Conservation (phyloP, 345 rosid genomes). For the Corchorus capsularis region DNA sequence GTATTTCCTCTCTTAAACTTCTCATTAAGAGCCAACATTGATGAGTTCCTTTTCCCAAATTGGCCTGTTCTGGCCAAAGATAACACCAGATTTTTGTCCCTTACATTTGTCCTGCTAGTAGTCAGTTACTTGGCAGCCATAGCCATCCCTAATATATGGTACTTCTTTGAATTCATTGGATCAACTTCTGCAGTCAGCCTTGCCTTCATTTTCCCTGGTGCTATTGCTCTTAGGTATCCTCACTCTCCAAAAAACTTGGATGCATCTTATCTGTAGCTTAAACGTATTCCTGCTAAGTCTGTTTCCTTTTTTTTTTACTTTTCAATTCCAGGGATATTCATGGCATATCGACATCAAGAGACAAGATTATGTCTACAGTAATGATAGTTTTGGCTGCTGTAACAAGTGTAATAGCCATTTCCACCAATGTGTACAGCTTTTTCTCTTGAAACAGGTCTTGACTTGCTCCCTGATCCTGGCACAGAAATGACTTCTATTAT, state of each 20-base stretch:
- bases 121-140: conserved; percentile 60
- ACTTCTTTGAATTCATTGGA: conserved; percentile 79
- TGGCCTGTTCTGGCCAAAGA: conserved; percentile 46
- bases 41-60: conserved; percentile 65
- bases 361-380: conserved; percentile 39
- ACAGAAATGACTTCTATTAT: neutral
- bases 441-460: neutral
- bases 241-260: neutral
- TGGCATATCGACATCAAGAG: conserved; percentile 42
- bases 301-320: neutral
- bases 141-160: conserved; percentile 77
- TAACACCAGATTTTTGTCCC: conserved; percentile 52
- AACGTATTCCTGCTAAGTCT: neutral
- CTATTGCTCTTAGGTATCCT: conserved; percentile 65
- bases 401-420: conserved; percentile 48
- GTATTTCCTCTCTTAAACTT: conserved; percentile 87
- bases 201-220: conserved; percentile 88
- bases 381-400: conserved; percentile 45
- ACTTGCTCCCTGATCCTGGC: neutral
- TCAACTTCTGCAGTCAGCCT: conserved; percentile 81
- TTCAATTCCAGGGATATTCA: conserved; percentile 40
- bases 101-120: conserved; percentile 47
- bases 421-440: conserved; percentile 32
- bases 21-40: conserved; percentile 66
- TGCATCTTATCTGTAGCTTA: neutral